Conservation (phyloP, 2,329 filamentous ascomycete species). For the Dothistroma pini region DNA sequence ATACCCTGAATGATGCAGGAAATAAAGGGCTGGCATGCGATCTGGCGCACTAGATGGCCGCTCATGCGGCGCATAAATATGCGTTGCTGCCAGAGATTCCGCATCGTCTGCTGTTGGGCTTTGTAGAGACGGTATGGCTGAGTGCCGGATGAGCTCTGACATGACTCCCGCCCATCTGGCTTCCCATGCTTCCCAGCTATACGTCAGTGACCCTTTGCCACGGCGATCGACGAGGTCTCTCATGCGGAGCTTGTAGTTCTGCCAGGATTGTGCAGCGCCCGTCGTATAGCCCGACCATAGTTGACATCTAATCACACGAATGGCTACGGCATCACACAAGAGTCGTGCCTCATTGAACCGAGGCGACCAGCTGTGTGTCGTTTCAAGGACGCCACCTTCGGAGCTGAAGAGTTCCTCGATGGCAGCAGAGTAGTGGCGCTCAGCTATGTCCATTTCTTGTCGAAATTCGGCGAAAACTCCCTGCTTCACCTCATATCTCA, state of each 20-base stretch:
- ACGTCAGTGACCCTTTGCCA: slow-evolving; percentile 81
- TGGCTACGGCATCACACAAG: slow-evolving; percentile 73
- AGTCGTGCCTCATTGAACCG: slow-evolving; percentile 92
- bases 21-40: slow-evolving; percentile 54
- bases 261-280: slow-evolving; percentile 75
- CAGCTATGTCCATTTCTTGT: slow-evolving; percentile 83
- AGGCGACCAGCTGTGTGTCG: slow-evolving; percentile 83
- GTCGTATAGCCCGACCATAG: slow-evolving; percentile 78
- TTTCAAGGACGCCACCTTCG: slow-evolving; percentile 71
- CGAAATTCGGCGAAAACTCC: slow-evolving; percentile 89
- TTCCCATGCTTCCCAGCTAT: slow-evolving; percentile 94
- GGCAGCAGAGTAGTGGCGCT: slow-evolving; percentile 80
- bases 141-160: slow-evolving; percentile 56
- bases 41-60: slow-evolving; percentile 50
- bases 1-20: slow-evolving; percentile 60
- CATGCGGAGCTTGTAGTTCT: slow-evolving; percentile 69
- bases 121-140: slow-evolving; percentile 47
- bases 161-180: slow-evolving; percentile 64
- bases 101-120: slow-evolving; percentile 13
- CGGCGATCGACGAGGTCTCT: slow-evolving; percentile 74
- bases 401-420: slow-evolving; percentile 78
- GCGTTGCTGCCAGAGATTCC: slow-evolving; percentile 8
- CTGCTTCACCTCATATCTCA: slow-evolving; percentile 91
- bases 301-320: slow-evolving; percentile 77
- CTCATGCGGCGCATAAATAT: slow-evolving; percentile 48